Evolutionary conservation across 768 basidiomycete species (phyloP).

Genomic region (Rubroboletus satanas): DNA sequence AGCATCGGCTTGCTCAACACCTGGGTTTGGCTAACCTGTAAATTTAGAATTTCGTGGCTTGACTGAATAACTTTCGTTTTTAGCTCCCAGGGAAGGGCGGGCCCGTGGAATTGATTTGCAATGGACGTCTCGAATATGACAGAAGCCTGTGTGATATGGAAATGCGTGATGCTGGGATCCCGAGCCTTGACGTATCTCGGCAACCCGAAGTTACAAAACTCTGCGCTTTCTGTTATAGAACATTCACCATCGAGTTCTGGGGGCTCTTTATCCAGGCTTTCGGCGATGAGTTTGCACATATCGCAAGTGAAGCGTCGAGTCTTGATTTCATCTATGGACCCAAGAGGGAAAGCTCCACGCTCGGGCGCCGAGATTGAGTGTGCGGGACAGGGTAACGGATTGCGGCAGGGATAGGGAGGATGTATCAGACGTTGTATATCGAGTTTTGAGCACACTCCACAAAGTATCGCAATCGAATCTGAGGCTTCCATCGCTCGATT

Average conservation of each 20-base stretch:
- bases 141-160: slow-evolving; percentile 12
- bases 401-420: slow-evolving; percentile 3
- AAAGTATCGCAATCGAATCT: background rate
- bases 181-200: background rate
- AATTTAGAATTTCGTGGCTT: slow-evolving; percentile 1
- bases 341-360: background rate
- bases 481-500: background rate
- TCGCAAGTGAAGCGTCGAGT: slow-evolving; percentile 6
- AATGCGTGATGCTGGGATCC: slow-evolving; percentile 9
- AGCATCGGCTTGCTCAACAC: no score
- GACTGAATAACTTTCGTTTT: background rate
- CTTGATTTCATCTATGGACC: slow-evolving; percentile 15
- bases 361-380: no score
- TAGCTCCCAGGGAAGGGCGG: slow-evolving; percentile 10
- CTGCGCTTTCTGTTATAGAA: background rate
- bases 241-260: slow-evolving; percentile 6
- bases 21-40: no score
- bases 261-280: slow-evolving; percentile 9
- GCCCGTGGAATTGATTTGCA: background rate
- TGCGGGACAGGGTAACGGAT: background rate
- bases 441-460: background rate
- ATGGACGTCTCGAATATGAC: background rate
- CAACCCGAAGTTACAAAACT: slow-evolving; percentile 8
- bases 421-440: background rate
- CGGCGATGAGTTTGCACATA: slow-evolving; percentile 12